Evolutionary conservation across 2,329 filamentous ascomycete species (phyloP).

Genomic region (Shiraia sp.): DNA sequence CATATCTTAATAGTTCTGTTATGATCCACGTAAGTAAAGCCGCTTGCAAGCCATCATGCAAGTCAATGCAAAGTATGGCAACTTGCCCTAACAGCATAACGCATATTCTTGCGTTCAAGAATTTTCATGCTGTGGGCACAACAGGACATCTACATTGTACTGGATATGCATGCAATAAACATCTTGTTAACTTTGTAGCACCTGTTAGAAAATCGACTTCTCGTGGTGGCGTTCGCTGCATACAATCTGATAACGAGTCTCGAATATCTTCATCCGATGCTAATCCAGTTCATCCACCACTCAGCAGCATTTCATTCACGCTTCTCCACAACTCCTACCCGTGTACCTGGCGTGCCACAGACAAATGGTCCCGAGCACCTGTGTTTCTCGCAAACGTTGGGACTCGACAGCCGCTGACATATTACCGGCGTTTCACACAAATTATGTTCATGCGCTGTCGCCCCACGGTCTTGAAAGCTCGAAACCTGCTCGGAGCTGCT

Average conservation of each 20-base stretch:
- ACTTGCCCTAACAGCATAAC: background rate
- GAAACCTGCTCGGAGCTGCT: conserved; percentile 8
- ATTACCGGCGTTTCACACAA: conserved; percentile 28
- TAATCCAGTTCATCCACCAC: no score
- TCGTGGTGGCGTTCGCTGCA: no score
- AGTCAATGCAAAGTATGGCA: no score
- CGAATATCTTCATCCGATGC: no score
- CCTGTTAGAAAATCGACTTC: no score
- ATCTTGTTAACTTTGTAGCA: no score
- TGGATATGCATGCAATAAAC: no score
- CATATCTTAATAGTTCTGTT: conserved; percentile 1
- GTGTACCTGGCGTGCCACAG: conserved; percentile 7
- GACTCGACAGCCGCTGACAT: conserved; percentile 12
- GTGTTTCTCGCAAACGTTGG: conserved; percentile 3
- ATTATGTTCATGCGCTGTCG: conserved; percentile 12
- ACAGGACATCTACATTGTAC: no score
- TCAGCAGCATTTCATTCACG: background rate
- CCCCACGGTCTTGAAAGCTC: conserved; percentile 13
- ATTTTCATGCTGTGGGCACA: no score
- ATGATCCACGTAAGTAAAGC: conserved; percentile 11
- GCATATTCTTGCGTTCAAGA: no score
- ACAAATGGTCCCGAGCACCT: conserved; percentile 5
- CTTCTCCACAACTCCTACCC: conserved; percentile 2
- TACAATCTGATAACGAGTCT: no score
- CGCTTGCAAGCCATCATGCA: background rate